These are phyloP conservation scores for Telfairia occidentalis DNA, from an alignment of 331 rosid species.

Conservation along the genomic window DNA sequence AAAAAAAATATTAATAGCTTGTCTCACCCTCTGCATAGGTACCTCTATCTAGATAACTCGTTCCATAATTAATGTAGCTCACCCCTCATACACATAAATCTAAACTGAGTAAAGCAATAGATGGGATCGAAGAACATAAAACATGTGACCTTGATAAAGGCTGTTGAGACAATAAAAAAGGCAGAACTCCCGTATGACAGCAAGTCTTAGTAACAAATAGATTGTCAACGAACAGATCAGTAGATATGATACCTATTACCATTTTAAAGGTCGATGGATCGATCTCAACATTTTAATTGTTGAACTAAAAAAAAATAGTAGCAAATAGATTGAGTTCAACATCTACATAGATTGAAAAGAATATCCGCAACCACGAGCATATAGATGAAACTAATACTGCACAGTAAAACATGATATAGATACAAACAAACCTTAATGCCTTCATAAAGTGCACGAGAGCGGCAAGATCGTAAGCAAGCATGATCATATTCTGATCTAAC, in stretches of 20 bases:
- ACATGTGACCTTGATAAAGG: not conserved
- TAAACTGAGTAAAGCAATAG: not conserved
- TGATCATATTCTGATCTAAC: conserved; percentile 96
- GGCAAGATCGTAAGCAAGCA: conserved; percentile 89
- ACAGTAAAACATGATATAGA: not conserved
- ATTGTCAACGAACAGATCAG: too few relatives aligned
- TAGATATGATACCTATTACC: too few relatives aligned
- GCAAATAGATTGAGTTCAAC: not conserved
- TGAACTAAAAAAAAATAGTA: too few relatives aligned
- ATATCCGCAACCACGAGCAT: not conserved
- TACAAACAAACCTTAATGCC: conserved; percentile 74
- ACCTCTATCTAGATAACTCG: not conserved
- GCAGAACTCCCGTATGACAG: not conserved
- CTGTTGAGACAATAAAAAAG: not conserved
- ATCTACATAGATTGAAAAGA: not conserved
- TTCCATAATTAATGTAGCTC: not conserved
- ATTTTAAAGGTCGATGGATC: too few relatives aligned
- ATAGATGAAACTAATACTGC: not conserved
- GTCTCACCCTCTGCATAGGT: not conserved
- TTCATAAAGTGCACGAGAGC: conserved; percentile 96
- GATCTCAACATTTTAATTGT: too few relatives aligned
- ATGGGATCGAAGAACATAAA: not conserved
- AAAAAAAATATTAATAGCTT: not conserved
- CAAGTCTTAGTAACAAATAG: not conserved
- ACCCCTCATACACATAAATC: not conserved